Evolutionary conservation across 2,329 filamentous ascomycete species (phyloP).

Genomic region (Aspergillus sp.): DNA sequence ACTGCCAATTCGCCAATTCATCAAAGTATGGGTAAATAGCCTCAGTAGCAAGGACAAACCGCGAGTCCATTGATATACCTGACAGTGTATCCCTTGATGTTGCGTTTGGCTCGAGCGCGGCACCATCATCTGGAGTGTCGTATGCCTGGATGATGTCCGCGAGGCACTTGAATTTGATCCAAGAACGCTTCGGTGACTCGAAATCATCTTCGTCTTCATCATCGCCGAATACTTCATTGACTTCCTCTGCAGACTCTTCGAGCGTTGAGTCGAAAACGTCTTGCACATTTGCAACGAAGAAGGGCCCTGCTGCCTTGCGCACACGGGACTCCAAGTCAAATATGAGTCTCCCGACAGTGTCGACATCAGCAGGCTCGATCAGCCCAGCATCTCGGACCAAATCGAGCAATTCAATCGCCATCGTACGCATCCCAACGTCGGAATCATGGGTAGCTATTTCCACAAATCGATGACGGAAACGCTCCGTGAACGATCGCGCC

Average conservation of each 20-base stretch:
- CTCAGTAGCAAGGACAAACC: slow-evolving; percentile 82
- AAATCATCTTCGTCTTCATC: slow-evolving; percentile 70
- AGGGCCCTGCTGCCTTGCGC: slow-evolving; percentile 82
- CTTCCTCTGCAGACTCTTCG: slow-evolving; percentile 78
- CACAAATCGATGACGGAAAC: slow-evolving; percentile 81
- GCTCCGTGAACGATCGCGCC: slow-evolving; percentile 87
- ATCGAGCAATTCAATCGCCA: slow-evolving; percentile 79
- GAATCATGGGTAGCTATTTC: slow-evolving; percentile 90
- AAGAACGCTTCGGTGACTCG: slow-evolving; percentile 73
- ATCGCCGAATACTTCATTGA: slow-evolving; percentile 73
- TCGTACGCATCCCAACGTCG: slow-evolving; percentile 75
- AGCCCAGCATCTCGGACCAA: slow-evolving; percentile 79
- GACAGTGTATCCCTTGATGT: slow-evolving; percentile 49
- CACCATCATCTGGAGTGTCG: slow-evolving; percentile 60
- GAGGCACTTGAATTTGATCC: slow-evolving; percentile 90
- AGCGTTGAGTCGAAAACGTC: slow-evolving; percentile 77
- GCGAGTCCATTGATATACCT: slow-evolving; percentile 68
- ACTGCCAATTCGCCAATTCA: slow-evolving; percentile 83
- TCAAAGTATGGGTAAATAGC: slow-evolving; percentile 79
- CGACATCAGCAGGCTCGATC: slow-evolving; percentile 87
- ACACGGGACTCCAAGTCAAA: slow-evolving; percentile 84
- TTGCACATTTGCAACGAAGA: slow-evolving; percentile 84
- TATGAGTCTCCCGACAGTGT: slow-evolving; percentile 80
- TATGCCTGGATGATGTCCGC: slow-evolving; percentile 81
- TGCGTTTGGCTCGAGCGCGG: slow-evolving; percentile 22